phyloP scores from a whole-genome alignment of 2,329 filamentous ascomycete species.

The Cordyceps cicadae region DNA sequence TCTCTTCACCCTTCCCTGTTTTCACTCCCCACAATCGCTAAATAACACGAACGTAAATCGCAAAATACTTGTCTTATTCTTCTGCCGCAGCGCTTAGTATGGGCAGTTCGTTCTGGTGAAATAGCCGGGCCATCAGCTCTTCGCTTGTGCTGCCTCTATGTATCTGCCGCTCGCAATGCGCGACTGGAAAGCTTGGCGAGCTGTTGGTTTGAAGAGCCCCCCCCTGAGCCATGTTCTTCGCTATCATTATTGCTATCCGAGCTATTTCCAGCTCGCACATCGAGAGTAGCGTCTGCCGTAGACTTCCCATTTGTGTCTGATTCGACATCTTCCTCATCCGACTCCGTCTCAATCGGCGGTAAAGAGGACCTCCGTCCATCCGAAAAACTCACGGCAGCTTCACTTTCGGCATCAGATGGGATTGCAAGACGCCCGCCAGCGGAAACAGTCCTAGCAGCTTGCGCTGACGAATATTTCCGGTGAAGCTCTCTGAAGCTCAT shows the following conservation, averaged over 20 bases:
- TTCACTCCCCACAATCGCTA: conserved; percentile 2
- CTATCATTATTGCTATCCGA: neutral
- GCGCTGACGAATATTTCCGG: conserved; percentile 48
- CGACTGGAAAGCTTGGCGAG: neutral
- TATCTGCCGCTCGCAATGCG: neutral
- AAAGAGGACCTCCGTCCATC: conserved; percentile 50
- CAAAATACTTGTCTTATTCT: neutral
- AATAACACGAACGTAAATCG: conserved; percentile 9
- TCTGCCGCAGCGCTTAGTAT: neutral
- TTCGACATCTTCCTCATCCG: conserved; percentile 19
- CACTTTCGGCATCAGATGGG: conserved; percentile 52
- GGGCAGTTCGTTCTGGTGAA: neutral
- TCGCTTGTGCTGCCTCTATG: neutral
- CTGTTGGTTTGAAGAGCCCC: neutral
- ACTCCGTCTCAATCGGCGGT: conserved; percentile 40
- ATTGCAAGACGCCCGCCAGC: conserved; percentile 35
- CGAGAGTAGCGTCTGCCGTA: neutral
- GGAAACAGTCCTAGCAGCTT: conserved; percentile 34
- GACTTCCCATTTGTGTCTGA: neutral
- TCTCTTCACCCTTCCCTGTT: neutral
- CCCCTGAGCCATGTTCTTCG: neutral
- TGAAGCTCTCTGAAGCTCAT: conserved; percentile 57
- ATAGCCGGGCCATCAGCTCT: neutral
- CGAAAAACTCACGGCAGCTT: conserved; percentile 51
- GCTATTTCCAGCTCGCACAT: neutral